Conservation (phyloP, 352 stramenopile species). For the Thraustotheca clavata region DNA sequence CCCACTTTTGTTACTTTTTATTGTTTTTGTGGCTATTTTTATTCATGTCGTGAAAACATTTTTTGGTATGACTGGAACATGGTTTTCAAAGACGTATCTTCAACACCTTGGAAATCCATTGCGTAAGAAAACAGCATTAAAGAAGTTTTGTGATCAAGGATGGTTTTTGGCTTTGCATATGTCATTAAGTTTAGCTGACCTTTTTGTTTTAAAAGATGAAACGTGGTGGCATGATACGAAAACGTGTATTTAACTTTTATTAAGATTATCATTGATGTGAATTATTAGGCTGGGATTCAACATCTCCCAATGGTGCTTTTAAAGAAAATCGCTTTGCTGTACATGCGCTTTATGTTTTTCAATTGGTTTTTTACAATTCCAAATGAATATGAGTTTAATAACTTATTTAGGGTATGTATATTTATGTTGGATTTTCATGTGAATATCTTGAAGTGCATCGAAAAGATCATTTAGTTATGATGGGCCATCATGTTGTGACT, state of each 20-base stretch:
- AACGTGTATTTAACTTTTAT: slow-evolving; percentile 38
- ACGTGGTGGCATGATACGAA: slow-evolving; percentile 83
- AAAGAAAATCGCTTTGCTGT: slow-evolving; percentile 62
- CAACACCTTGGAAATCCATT: slow-evolving; percentile 74
- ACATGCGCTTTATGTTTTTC: slow-evolving; percentile 70
- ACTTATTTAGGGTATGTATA: slow-evolving; percentile 68
- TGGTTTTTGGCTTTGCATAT: slow-evolving; percentile 81
- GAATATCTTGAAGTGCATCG: slow-evolving; percentile 84
- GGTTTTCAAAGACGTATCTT: slow-evolving; percentile 71
- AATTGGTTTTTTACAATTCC: slow-evolving; percentile 38
- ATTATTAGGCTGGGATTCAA: slow-evolving; percentile 63
- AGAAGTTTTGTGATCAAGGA: slow-evolving; percentile 85
- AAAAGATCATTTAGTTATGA: slow-evolving; percentile 87
- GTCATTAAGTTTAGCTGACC: slow-evolving; percentile 77
- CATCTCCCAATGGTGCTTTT: slow-evolving; percentile 55
- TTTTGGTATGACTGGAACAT: slow-evolving; percentile 53
- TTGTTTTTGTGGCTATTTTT: slow-evolving; percentile 58
- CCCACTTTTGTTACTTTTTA: slow-evolving; percentile 45
- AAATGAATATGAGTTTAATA: background rate
- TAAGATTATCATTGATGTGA: background rate
- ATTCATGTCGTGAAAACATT: slow-evolving; percentile 57
- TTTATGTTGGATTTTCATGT: slow-evolving; percentile 84
- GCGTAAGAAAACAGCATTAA: slow-evolving; percentile 72
- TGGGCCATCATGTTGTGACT: slow-evolving; percentile 83
- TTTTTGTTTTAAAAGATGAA: slow-evolving; percentile 70